Base-by-base conservation (phyloP, 768 basidiomycete genomes). In the Termitomyces sp. region DNA sequence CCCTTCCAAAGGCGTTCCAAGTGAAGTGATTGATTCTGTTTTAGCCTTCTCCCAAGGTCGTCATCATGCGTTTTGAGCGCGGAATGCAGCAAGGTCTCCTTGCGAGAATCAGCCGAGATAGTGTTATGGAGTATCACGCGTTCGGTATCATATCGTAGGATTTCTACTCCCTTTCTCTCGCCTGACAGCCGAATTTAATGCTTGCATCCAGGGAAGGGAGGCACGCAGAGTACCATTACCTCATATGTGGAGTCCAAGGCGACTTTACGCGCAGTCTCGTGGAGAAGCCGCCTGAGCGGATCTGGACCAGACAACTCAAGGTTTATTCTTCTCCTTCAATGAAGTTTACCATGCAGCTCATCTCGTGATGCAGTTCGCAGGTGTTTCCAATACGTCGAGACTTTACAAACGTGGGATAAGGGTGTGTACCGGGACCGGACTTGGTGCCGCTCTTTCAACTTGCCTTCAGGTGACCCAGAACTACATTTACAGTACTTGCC, bases 31-130 rank as follows among this genome's bases (percentile, higher is more conserved):
- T 63, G 28, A 67, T 46, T 44, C 28, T 52, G 36, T 20, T 45
- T 39, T 58, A 91, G 90, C 90, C 91, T 44, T 92, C 91, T 48
- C 85, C 87, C 15, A 92, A 92, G 70, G 91, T 91, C 15, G 90
- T 87, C 7, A 78, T 93, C 49, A 78, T 93, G 64, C 88, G 90
- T 53, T 91, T 92, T 66, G 81, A 89, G 74, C 85, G 91, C 62
- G 91, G 91, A 35, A 92, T 93, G 90, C 91, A 92, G 70, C 91
- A 92, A 69, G 90, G 91, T 51, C 75, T 93, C 57, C 78, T 92
- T 52, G 85, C 89, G 68, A 87, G 91, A 67, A 85, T 93, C 71
- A 88, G 88, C 73, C 88, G 91, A 71, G 82, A 84, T 67, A 80
- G 86, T 46, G 78, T 91, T 62, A 82, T 88, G 83, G 91, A 93